Evolutionary conservation across 352 stramenopile genomes (phyloP).

Genomic region (Phytophthora fragariae): DNA sequence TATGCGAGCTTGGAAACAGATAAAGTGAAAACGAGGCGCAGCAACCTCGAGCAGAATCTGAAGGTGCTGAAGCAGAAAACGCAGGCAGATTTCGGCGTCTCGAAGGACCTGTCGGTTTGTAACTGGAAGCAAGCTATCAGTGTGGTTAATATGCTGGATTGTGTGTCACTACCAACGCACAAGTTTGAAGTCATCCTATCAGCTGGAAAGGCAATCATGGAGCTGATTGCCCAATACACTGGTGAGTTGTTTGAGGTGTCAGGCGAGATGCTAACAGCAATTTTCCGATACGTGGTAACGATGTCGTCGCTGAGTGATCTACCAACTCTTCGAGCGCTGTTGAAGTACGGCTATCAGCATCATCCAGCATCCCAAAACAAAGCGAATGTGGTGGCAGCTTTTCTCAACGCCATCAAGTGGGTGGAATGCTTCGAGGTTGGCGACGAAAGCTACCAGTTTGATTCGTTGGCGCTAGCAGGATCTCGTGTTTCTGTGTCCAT

Average conservation of each 20-base stretch:
- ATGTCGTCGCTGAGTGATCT: conserved; percentile 72
- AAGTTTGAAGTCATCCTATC: conserved; percentile 83
- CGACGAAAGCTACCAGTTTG: conserved; percentile 46
- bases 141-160: conserved; percentile 76
- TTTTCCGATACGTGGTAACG: conserved; percentile 79
- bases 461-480: conserved; percentile 57
- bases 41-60: conserved; percentile 52
- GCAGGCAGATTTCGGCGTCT: conserved; percentile 71
- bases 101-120: conserved; percentile 69
- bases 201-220: conserved; percentile 56
- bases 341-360: conserved; percentile 70
- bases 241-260: conserved; percentile 66
- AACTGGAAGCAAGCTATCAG: conserved; percentile 63
- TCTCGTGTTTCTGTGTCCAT: conserved; percentile 80
- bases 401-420: conserved; percentile 85
- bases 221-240: conserved; percentile 62
- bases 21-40: conserved; percentile 44
- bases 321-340: conserved; percentile 51
- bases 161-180: conserved; percentile 80
- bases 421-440: conserved; percentile 65
- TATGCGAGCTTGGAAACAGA: conserved; percentile 68
- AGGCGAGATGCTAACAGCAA: conserved; percentile 61
- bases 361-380: conserved; percentile 82
- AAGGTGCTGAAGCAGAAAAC: conserved; percentile 68
- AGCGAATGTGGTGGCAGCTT: conserved; percentile 58